A percentile compares a stretch with the other conserved stretches of the same genome.
These are phyloP conservation scores for Kluyveromyces sp. DNA, from an alignment of 1,139 yeast species.

Conservation along the genomic window DNA sequence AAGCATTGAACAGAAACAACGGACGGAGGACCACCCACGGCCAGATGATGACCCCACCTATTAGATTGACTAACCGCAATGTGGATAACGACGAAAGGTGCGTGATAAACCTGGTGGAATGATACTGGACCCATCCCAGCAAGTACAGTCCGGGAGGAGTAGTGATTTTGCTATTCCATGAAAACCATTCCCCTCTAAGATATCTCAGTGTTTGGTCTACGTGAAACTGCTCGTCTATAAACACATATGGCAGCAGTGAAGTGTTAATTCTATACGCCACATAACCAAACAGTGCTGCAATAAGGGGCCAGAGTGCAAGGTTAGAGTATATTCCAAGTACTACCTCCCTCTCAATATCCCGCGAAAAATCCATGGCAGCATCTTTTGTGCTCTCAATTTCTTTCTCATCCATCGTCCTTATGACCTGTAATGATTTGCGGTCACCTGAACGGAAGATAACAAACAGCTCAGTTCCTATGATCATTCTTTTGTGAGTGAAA, in stretches of 20 bases:
- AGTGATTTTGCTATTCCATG: slow-evolving; percentile 88
- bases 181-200: slow-evolving; percentile 48
- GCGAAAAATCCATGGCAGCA: slow-evolving; percentile 8
- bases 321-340: slow-evolving; percentile 24
- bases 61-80: slow-evolving; percentile 51
- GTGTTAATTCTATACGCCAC: slow-evolving; percentile 24
- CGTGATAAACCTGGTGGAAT: slow-evolving; percentile 27
- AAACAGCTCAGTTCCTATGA: not conserved
- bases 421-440: too few species aligned
- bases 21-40: slow-evolving; percentile 40
- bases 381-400: not conserved
- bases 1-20: slow-evolving; percentile 33
- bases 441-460: too few species aligned
- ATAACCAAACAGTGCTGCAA: slow-evolving; percentile 18
- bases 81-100: slow-evolving; percentile 36
- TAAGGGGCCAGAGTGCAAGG: slow-evolving; percentile 22
- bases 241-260: slow-evolving; percentile 24
- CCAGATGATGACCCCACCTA: slow-evolving; percentile 54
- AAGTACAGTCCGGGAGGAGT: slow-evolving; percentile 93
- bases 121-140: slow-evolving; percentile 47
- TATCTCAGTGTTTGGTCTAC: slow-evolving; percentile 69
- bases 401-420: not conserved
- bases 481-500: not conserved
- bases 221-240: slow-evolving; percentile 76
- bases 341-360: slow-evolving; percentile 27